phyloP scores from a whole-genome alignment of 495 filamentous ascomycete genomes.

The Penicillium crystallinum region DNA sequence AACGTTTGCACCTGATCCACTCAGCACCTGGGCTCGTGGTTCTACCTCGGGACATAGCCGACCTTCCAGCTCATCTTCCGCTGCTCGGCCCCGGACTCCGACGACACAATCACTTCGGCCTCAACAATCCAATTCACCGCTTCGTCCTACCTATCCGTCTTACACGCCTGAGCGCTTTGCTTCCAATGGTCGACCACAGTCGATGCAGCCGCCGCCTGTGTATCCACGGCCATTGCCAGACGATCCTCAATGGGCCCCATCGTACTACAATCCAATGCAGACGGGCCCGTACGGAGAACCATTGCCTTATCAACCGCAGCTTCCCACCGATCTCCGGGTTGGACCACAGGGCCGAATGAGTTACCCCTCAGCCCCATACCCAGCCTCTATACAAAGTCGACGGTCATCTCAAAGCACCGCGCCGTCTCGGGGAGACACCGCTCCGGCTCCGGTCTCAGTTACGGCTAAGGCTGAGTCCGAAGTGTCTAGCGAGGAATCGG shows the following conservation, averaged over 20 bases:
- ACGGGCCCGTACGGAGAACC: constrained; percentile 29
- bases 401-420: constrained; percentile 7
- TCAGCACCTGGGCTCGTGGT: constrained; percentile 18
- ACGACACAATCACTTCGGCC: constrained; percentile 37
- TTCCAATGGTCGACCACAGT: constrained; percentile 25
- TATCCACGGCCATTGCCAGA: constrained; percentile 38
- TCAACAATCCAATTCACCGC: constrained; percentile 30
- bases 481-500: constrained; percentile 10
- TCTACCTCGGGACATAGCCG: constrained; percentile 12
- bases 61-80: constrained; percentile 30
- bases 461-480: constrained; percentile 12
- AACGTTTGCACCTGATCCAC: constrained; percentile 20
- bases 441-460: constrained; percentile 1
- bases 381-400: constrained; percentile 3
- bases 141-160: constrained; percentile 27
- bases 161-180: constrained; percentile 24
- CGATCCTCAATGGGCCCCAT: constrained; percentile 42
- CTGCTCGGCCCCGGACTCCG: constrained; percentile 33
- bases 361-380: constrained; percentile 16
- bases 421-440: constrained; percentile 11
- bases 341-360: constrained; percentile 21
- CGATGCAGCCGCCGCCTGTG: constrained; percentile 23
- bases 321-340: constrained; percentile 29
- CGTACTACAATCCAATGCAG: constrained; percentile 35
- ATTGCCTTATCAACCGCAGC: constrained; percentile 23